A percentile compares a stretch with the other conserved stretches of the same genome.
Conservation (phyloP, 1,139 yeast genomes). For the Suhomyces bokatorum region DNA sequence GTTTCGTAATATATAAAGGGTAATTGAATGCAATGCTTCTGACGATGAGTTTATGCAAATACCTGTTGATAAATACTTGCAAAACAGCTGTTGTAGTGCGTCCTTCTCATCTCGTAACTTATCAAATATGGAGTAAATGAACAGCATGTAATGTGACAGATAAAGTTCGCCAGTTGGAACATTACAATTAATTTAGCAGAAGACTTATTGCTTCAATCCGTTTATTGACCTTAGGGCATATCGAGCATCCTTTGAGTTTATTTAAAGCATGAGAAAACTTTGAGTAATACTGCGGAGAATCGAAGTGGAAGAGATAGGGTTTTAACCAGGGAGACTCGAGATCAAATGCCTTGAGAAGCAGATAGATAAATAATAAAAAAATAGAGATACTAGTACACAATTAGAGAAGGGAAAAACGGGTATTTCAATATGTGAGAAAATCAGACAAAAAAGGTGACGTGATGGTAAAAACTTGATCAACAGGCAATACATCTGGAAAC, state of each 20-base stretch:
- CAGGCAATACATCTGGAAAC: slow-evolving; percentile 8
- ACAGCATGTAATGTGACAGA: too few species aligned
- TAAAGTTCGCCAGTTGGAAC: background rate
- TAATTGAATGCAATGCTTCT: too few species aligned
- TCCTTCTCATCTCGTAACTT: too few species aligned
- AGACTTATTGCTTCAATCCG: slow-evolving; percentile 7
- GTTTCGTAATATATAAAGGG: too few species aligned
- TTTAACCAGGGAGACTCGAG: slow-evolving; percentile 10
- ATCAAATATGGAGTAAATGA: too few species aligned
- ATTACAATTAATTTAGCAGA: background rate
- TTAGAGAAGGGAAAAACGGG: slow-evolving; percentile 1
- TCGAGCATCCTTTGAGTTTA: slow-evolving; percentile 10
- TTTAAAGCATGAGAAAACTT: slow-evolving; percentile 7
- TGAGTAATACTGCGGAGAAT: slow-evolving; percentile 12
- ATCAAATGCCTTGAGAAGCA: slow-evolving; percentile 5
- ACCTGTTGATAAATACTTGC: too few species aligned
- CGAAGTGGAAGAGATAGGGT: slow-evolving; percentile 4
- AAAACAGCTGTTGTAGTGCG: too few species aligned
- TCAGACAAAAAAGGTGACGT: slow-evolving; percentile 3
- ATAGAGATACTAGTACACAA: slow-evolving; percentile 6
- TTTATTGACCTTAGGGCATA: slow-evolving; percentile 5
- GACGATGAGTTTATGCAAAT: too few species aligned
- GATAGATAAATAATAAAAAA: background rate
- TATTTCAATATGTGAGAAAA: slow-evolving; percentile 3
- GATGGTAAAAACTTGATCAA: slow-evolving; percentile 7